phyloP scores from a whole-genome alignment of 805 yeast species.

The Schizosaccharomyces octosporus region DNA sequence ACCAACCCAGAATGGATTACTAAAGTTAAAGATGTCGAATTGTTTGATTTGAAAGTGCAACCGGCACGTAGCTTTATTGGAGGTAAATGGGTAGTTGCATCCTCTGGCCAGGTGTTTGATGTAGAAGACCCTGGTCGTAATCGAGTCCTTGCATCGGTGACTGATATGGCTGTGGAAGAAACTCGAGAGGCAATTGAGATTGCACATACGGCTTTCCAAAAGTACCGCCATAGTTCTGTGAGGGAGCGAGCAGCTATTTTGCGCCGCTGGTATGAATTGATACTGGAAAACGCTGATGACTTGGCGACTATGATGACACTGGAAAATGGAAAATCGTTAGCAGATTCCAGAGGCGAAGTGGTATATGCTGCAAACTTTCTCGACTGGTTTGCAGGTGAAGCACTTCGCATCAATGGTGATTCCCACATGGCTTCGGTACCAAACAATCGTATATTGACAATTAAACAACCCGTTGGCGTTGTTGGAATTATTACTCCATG shows the following conservation, averaged over 20 bases:
- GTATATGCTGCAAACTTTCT: conserved; percentile 47
- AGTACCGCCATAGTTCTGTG: conserved; percentile 29
- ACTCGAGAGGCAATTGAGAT: conserved; percentile 28
- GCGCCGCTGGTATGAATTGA: conserved; percentile 25
- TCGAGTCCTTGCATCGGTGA: conserved; percentile 27
- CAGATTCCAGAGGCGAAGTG: conserved; percentile 53
- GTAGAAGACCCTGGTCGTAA: conserved; percentile 51
- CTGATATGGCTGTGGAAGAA: conserved; percentile 27
- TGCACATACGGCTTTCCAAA: conserved; percentile 29
- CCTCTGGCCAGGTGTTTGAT: not conserved
- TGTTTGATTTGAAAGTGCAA: not conserved
- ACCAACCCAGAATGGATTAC: not conserved
- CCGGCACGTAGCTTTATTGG: not conserved
- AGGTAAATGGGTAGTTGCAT: not conserved
- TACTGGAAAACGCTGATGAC: conserved; percentile 35
- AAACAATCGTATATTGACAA: conserved; percentile 25
- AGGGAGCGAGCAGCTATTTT: conserved; percentile 32
- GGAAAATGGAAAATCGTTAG: conserved; percentile 53
- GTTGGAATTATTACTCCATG: conserved; percentile 29
- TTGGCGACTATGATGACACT: conserved; percentile 36
- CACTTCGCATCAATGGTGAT: conserved; percentile 48
- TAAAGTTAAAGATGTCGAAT: not conserved
- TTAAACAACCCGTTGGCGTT: conserved; percentile 59
- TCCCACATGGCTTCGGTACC: conserved; percentile 30
- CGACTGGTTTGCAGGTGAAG: conserved; percentile 76